A percentile compares a stretch with the other conserved stretches of the same genome.
phyloP scores from a whole-genome alignment of 371 early-diverging fungal species.

The Basidiobolus meristosporus region DNA sequence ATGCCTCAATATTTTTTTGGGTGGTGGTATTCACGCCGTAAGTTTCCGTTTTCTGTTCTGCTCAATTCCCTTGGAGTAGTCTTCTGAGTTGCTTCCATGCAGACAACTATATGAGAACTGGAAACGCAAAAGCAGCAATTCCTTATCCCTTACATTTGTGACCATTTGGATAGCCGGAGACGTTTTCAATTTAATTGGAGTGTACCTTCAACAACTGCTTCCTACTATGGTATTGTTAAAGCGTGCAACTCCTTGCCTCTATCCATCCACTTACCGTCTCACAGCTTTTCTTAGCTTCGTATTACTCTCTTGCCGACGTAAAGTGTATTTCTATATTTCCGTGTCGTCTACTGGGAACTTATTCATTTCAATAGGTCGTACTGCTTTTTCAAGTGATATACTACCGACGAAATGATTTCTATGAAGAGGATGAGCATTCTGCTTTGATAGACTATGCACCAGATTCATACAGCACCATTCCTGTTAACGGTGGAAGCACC shows the following conservation, averaged over 20 bases:
- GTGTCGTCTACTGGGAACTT: too few species aligned
- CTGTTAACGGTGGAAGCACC: background rate
- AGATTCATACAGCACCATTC: constrained; percentile 1
- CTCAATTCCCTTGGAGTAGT: too few species aligned
- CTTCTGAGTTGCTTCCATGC: background rate
- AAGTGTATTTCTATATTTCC: too few species aligned
- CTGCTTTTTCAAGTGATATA: constrained; percentile 28
- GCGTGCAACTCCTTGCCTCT: background rate
- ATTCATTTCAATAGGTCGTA: constrained; percentile 7
- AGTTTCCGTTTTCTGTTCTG: constrained; percentile 7
- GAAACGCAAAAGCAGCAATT: constrained; percentile 29
- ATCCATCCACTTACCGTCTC: background rate
- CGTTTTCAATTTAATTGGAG: constrained; percentile 53
- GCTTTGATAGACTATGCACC: constrained; percentile 9
- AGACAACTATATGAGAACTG: constrained; percentile 47
- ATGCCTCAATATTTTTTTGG: constrained; percentile 35
- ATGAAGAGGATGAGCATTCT: constrained; percentile 8
- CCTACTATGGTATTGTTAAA: constrained; percentile 36
- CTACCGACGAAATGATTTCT: constrained; percentile 15
- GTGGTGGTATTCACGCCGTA: constrained; percentile 49
- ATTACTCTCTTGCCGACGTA: constrained; percentile 13
- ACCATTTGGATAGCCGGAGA: constrained; percentile 75
- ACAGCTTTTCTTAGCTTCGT: constrained; percentile 11
- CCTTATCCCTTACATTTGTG: constrained; percentile 45
- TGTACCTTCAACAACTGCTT: constrained; percentile 47